Evolutionary conservation across 2,329 filamentous ascomycete species (phyloP), one percentile per base, ranked within the genome.

Genomic region (Tolypocladium ovalisporum): DNA sequence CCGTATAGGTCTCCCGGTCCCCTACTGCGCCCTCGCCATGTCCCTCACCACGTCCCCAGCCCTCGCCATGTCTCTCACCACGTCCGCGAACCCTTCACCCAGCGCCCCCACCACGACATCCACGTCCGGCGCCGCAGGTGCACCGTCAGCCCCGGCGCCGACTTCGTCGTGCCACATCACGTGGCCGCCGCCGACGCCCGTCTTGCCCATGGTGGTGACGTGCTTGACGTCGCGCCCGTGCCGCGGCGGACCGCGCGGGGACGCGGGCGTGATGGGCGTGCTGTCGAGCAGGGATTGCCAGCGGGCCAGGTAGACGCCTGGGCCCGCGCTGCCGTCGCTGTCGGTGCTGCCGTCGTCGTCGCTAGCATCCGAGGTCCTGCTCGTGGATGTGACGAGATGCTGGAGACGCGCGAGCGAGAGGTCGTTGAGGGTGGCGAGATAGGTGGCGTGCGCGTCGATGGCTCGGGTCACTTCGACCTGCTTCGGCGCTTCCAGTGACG

Each of bases 271-370:
- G 60, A 92, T 84, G 52, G 78, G 69, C 0, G 88, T 89, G n/a
- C 78, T 74, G 66, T 91, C 85, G 3, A 92, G 75, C 8, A 91
- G 74, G 1, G 80, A 75, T 67, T 90, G 86, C 88, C 89, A 92
- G 54, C 84, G 79, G 1, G 82, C 78, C 29, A 91, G 79, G 66
- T 88, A 92, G 52, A 87, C 81, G 1, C 89, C 89, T 0, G 89
- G 88, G 0, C 87, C 88, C 29, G 76, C 77, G 56, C 79, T 64
- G 54, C 58, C 79, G 39, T 73, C 55, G 34, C 64, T 62, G 39
- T 73, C 55, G 34, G 64, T 62, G 22, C 57, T 60, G 44, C 62
- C 61, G 47, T 54, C 62, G 37, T 56, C 57, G 52, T 66, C 24
- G 32, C 3, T n/a, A 17, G 6, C 29, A 6, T 34, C 53, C 6